Base-by-base conservation (phyloP, 2,329 filamentous ascomycete genomes). In the Chaetomiaceae sp. region DNA sequence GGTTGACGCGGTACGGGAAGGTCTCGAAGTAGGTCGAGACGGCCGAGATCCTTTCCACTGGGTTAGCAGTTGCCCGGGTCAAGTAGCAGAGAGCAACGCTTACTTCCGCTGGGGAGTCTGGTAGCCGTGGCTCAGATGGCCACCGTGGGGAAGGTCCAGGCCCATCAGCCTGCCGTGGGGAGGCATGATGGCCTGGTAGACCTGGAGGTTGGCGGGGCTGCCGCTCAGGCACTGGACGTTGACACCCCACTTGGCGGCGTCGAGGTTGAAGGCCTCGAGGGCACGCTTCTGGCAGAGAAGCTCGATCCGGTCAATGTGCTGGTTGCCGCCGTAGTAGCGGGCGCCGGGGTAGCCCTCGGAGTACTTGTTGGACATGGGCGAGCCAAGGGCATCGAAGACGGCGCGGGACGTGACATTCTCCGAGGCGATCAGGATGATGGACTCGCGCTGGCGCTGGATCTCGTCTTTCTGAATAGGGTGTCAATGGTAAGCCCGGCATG, bases 11-110 rank as follows among this genome's bases (percentile, higher is more conserved):
- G 81, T 99, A 99, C 52, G 94, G 94, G 75, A 99, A 87, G 56
- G 94, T 99, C 81, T 99, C 92, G 70, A 97, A 99, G 83, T 99
- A 99, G 68, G 92, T 97, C 36, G 92, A 97, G 65, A 99, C 88
- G 56, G 91, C 91, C 51, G 92, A 97, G 73, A 99, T 99, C 78
- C 80, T 85, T 23, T 27, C 27, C 17, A 20, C 15, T 40, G 22
- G 33, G 40, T 52, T 45, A 58, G 36, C 34, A 23, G 33, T 23
- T 33, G 23, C 29, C 33, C 9, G 22, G 31, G 20, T 19, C 20
- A 17, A n/a, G 38, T 15, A 17, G n/a, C n/a, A n/a, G 3, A 17
- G 19, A 9, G 7, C 8, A 17, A 22, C 48, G 75, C 81, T 71
- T 71, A 88, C 82, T 99, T 99, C 79, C 88, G 89, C 69, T 87